These are phyloP conservation scores for Phallus indusiatus DNA, from an alignment of 768 basidiomycete species.

Conservation along the genomic window DNA sequence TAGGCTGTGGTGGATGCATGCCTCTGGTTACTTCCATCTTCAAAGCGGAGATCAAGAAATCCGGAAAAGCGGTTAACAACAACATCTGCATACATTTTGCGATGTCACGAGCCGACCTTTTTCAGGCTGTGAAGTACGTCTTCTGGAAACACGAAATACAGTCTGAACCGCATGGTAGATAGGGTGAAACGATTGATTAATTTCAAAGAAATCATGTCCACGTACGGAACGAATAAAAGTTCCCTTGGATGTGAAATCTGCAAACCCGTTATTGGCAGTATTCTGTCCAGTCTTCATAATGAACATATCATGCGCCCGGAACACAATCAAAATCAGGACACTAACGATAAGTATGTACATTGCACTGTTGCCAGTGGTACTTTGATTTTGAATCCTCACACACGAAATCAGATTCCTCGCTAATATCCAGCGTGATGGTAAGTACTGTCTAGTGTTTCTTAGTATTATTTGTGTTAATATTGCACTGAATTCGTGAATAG, in stretches of 20 bases:
- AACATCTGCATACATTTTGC: constrained; percentile 58
- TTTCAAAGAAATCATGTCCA: constrained; percentile 44
- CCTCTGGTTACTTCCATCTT: constrained; percentile 42
- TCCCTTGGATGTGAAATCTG: constrained; percentile 65
- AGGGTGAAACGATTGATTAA: constrained; percentile 52
- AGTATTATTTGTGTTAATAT: background rate
- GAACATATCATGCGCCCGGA: constrained; percentile 53
- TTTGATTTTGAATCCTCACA: background rate
- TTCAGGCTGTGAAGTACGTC: constrained; percentile 44
- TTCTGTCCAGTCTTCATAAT: constrained; percentile 46
- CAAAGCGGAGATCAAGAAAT: constrained; percentile 59
- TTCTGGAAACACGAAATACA: background rate
- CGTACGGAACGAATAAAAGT: constrained; percentile 35
- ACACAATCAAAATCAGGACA: constrained; percentile 64
- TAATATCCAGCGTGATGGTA: constrained; percentile 62
- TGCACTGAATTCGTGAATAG: constrained; percentile 15
- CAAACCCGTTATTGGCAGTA: constrained; percentile 54
- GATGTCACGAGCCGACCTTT: constrained; percentile 57
- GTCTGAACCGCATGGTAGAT: background rate
- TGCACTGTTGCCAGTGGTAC: background rate
- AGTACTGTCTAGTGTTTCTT: background rate
- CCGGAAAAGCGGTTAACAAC: constrained; percentile 47
- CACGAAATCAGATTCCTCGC: constrained; percentile 41
- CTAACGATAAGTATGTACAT: constrained; percentile 47
- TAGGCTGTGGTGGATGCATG: constrained; percentile 60